Conservation (phyloP, 345 rosid genomes). For the Raphanus raphanistrum region DNA sequence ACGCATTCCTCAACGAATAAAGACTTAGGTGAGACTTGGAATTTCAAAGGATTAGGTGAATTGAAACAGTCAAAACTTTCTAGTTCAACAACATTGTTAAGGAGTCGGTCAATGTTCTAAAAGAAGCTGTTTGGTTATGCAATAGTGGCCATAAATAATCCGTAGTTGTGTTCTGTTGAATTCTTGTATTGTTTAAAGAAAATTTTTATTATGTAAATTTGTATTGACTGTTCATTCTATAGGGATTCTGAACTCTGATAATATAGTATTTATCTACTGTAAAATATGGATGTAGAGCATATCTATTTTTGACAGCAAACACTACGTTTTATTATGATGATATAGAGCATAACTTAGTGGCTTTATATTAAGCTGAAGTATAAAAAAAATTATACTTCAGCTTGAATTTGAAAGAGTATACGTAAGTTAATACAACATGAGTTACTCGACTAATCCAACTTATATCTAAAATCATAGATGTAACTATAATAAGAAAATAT, state of each 20-base stretch:
- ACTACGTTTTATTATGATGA: no score
- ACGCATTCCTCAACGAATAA: neutral
- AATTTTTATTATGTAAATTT: neutral
- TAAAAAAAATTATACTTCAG: no score
- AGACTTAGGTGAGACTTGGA: neutral
- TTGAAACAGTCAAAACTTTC: constrained; percentile 9
- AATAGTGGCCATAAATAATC: neutral
- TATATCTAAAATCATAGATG: no score
- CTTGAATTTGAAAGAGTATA: no score
- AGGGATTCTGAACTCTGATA: neutral
- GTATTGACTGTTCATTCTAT: neutral
- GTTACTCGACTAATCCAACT: no score
- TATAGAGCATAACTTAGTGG: neutral
- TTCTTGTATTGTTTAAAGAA: neutral
- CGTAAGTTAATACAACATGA: no score
- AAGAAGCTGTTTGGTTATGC: neutral
- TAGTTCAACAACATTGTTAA: constrained; percentile 8
- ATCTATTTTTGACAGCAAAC: no score
- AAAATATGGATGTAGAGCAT: neutral
- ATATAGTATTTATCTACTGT: neutral
- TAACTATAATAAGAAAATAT: no score
- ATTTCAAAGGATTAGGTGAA: neutral
- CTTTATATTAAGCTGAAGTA: no score
- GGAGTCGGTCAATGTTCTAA: neutral
- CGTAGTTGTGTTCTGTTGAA: neutral